Percentiles rank a stretch among this genome's conserved stretches.
phyloP scores from a whole-genome alignment of 345 rosid species.

The Citrus mangshanensis region DNA sequence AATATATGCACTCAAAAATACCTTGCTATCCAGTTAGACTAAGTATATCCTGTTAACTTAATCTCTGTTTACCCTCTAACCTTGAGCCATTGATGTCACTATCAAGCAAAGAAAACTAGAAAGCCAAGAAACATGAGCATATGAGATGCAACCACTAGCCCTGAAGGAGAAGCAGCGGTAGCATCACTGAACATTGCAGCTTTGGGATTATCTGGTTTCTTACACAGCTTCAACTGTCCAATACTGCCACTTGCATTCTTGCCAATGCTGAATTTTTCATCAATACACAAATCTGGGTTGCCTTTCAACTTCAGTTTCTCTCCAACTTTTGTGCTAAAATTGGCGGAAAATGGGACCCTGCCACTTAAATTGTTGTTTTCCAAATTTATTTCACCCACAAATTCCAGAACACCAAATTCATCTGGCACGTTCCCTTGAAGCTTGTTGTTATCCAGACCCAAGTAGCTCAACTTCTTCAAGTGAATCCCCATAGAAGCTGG shows the following conservation, averaged over 20 bases:
- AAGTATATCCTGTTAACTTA: constrained; percentile 5
- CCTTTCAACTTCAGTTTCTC: constrained; percentile 50
- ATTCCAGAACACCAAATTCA: constrained; percentile 42
- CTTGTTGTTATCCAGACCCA: constrained; percentile 58
- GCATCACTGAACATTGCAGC: constrained; percentile 16
- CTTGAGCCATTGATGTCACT: not conserved
- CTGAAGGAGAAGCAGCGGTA: constrained; percentile 2
- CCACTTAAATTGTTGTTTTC: constrained; percentile 70
- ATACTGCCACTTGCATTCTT: constrained; percentile 10
- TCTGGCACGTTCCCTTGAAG: constrained; percentile 54
- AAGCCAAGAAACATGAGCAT: constrained; percentile 18
- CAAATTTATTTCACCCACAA: constrained; percentile 47
- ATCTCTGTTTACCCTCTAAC: constrained; percentile 7
- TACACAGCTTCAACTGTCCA: constrained; percentile 29
- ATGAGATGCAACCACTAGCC: constrained; percentile 2
- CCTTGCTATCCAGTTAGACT: not conserved
- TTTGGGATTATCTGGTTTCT: constrained; percentile 21
- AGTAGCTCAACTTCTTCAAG: constrained; percentile 36
- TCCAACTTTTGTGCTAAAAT: constrained; percentile 40
- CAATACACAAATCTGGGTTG: constrained; percentile 41
- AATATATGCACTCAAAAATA: not conserved
- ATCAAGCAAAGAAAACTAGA: constrained; percentile 16
- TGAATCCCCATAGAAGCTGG: constrained; percentile 52
- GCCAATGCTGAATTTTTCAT: constrained; percentile 7
- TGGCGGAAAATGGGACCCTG: constrained; percentile 40